Evolutionary conservation across 1,284 basidiomycete genomes (phyloP), one percentile per base, ranked within the genome.

Genomic region (Moniliophthora roreri): DNA sequence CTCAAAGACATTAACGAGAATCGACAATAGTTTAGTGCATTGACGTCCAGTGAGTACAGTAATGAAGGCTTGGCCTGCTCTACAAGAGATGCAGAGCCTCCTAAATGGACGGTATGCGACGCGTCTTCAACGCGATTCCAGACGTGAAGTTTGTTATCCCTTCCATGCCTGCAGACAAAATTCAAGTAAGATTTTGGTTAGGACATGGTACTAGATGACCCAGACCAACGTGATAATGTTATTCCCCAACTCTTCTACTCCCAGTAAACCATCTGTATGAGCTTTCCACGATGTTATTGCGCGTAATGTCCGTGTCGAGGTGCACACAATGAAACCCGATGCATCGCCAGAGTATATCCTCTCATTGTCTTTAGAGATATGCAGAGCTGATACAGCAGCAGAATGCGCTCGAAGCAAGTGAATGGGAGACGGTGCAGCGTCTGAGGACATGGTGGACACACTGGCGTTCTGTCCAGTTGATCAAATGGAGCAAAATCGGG

Each of bases 21-120:
- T 1, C 86, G 82, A 69, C 93, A 95, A 65, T 90, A 96, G 66
- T 95, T 96, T 58, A 96, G 76, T 1, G 93, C 84, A 66, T 96
- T 97, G 54, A 93, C 85, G 62, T 91, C 89, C 68, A 96, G 73
- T 0, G 87, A 87, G 59, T 84, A 85, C 2, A 70, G 63, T 5
- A 91, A 64, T 5, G 64, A 57, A 2, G 89, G 91, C 0, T 68
- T 69, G 1, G 75, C 72, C 10, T 79, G 68, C 13, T 71, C 77
- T 2, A 79, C 73, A 42, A 79, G 63, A 1, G 77, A 72, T 2
- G 85, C 84, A 1, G 83, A 80, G 9, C 81, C 80, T 23, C 80
- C 84, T 8, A 84, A 69, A 26, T 72, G 69, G 46, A 66, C 66
- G 9, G 75, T 71, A 4, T 70, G 60, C 1, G 75, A 66, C 1